Base-by-base conservation (phyloP, 2,329 filamentous ascomycete species). In the Clonostachys rhizophaga region DNA sequence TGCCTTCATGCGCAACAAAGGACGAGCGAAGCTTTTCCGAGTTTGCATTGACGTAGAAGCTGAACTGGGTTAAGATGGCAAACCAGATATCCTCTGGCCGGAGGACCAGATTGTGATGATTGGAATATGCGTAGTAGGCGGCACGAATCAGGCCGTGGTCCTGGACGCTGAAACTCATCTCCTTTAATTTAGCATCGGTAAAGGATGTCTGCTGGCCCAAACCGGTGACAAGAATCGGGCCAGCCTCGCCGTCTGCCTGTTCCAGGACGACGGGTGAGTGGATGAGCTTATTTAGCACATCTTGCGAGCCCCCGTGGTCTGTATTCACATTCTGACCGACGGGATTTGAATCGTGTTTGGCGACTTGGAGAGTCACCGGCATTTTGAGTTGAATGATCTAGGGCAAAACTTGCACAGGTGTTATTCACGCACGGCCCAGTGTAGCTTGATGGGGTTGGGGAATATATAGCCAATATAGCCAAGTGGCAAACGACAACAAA, bases 11-110 rank as follows among this genome's bases (percentile, higher is more conserved):
- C 1, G 55, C 45, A 4, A 77, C 72, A 46, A 78, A 75, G 9
- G 54, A 47, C 1, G 49, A 48, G 11, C 71, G 62, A 6, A 78
- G 57, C n/a, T 69, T 57, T 50, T 77, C 69, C 5, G 71, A 62
- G 49, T 78, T 59, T 2, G 56, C 63, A 44, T 76, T 75, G 53
- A 79, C 59, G 50, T 66, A 75, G 47, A 68, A 59, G 52, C 62
- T 69, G 2, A 78, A 52, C 50, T 80, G 75, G 0, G 66, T 62
- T 1, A 79, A 54, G 50, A 79, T 76, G 6, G 74, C 59, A 41
- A 77, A 64, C 76, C 75, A 80, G 14, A 79, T 55, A 48, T 80
- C 76, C 30, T 81, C 75, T 0, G 76, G 75, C 1, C 75, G 69
- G 42, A 79, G 58, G 3, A 55, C 57, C 0, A 79, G 64, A 47